These are phyloP conservation scores for Cercospora brassicicola DNA, from an alignment of 2,329 filamentous ascomycete genomes.

Conservation along the genomic window DNA sequence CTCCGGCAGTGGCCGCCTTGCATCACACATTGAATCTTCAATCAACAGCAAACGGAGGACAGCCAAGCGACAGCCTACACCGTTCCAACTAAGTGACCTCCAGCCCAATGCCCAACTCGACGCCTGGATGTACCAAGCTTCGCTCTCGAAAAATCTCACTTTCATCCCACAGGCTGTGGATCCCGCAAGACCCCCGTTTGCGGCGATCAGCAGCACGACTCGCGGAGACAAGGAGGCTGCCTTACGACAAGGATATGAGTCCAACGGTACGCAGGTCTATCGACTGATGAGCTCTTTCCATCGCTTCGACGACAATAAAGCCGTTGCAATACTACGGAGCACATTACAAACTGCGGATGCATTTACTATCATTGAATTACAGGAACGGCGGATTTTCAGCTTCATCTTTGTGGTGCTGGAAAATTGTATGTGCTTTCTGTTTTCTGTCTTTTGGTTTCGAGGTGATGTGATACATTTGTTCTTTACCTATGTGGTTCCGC, in stretches of 20 bases:
- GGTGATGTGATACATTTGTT: conserved; percentile 58
- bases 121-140: conserved; percentile 38
- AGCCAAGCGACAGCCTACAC: conserved; percentile 31
- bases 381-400: conserved; percentile 54
- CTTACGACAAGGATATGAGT: conserved; percentile 12
- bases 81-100: conserved; percentile 45
- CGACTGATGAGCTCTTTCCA: conserved; percentile 74
- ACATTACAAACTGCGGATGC: conserved; percentile 65
- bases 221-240: conserved; percentile 36
- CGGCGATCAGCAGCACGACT: conserved; percentile 45
- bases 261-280: conserved; percentile 52
- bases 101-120: conserved; percentile 40
- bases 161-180: conserved; percentile 65
- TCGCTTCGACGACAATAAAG: conserved; percentile 68
- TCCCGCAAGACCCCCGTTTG: conserved; percentile 58
- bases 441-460: conserved; percentile 57
- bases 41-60: conserved; percentile 34
- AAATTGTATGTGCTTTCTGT: conserved; percentile 52
- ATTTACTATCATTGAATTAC: conserved; percentile 73
- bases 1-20: conserved; percentile 66
- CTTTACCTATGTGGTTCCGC: conserved; percentile 65
- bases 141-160: conserved; percentile 51
- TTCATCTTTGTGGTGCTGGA: conserved; percentile 39
- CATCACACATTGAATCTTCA: conserved; percentile 40
- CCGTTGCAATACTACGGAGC: conserved; percentile 61